Base-by-base conservation (phyloP, 768 basidiomycete species). In the Rhodotorula babjevae region DNA sequence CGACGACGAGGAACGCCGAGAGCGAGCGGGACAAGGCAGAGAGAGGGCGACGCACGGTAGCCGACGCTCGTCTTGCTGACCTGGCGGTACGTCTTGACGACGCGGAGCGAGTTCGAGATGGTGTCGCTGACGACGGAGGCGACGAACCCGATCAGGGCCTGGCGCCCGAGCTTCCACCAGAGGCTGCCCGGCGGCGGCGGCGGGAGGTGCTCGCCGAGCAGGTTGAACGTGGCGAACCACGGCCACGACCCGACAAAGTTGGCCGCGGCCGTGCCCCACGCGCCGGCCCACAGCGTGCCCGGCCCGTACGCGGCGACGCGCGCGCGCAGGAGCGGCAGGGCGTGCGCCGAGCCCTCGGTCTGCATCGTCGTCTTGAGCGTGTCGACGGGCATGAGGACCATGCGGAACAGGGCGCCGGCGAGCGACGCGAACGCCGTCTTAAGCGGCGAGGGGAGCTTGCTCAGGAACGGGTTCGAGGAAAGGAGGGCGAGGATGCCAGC, bases 61-160 rank as follows among this genome's bases (percentile, higher is more conserved):
- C 88, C 86, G 25, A 98, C 89, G 44, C 87, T 85, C 10, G 86
- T 87, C 71, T 89, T 88, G 79, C 93, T 87, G 46, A 94, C 92
- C 80, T 98, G 95, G 25, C 94, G 84, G 82, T 96, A 97, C 0
- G 95, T 97, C 85, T 97, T 98, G 79, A 98, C 82, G 5, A 98
- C 94, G 29, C 92, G 87, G 3, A 98, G 83, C 11, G 89, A 92
- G 82, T 97, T 97, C 57, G 90, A 91, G 55, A 90, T 79, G 3
- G 88, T 90, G 79, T 97, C 95, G 19, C 91, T 93, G 5, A 88
- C 84, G 64, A 96, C 84, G 10, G 91, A 92, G 1, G 93, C 92
- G 44, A 82, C 84, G 81, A 97, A 97, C 1, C 93, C 95, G 74
- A 97, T 96, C 80, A 93, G 86, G 0, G 93, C 93, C 58, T 92